These are phyloP conservation scores for Leptosphaerulina australis DNA, from an alignment of 2,329 filamentous ascomycete species.

Conservation along the genomic window DNA sequence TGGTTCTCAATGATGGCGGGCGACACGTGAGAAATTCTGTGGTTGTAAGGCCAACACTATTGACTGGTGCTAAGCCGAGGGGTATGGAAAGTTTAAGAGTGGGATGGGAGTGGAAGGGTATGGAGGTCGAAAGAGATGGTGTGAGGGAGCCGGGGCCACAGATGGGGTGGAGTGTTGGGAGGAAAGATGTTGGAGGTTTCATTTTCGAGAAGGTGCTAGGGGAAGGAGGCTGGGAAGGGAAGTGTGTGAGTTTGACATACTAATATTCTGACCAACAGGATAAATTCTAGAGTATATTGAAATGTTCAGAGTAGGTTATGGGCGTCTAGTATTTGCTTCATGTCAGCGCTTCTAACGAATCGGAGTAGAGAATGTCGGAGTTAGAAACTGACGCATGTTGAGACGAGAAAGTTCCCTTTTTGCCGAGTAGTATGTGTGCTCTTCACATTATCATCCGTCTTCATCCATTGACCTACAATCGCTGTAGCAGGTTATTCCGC, in stretches of 20 bases:
- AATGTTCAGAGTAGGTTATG: too few species aligned
- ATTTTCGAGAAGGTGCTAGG: slow-evolving; percentile 46
- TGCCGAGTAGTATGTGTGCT: not conserved
- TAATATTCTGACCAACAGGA: too few species aligned
- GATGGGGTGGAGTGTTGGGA: slow-evolving; percentile 48
- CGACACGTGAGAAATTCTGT: slow-evolving; percentile 34
- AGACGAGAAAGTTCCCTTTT: not conserved
- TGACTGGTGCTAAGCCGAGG: slow-evolving; percentile 39
- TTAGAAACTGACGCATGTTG: not conserved
- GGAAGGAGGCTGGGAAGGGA: slow-evolving; percentile 37
- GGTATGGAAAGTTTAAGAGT: slow-evolving; percentile 38
- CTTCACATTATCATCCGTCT: not conserved
- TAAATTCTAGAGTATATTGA: too few species aligned
- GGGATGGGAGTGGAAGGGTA: slow-evolving; percentile 41
- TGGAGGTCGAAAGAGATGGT: slow-evolving; percentile 2
- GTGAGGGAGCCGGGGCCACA: slow-evolving; percentile 38
- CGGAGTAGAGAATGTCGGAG: not conserved
- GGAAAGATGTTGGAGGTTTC: slow-evolving; percentile 51
- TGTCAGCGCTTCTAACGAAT: too few species aligned
- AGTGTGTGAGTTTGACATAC: slow-evolving; percentile 46
- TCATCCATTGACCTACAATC: not conserved
- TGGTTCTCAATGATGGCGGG: slow-evolving; percentile 33
- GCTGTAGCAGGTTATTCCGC: not conserved
- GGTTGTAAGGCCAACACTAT: slow-evolving; percentile 47
- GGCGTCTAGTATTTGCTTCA: too few species aligned